These are phyloP conservation scores for Kwoniella dejecticola DNA, from an alignment of 768 basidiomycete species.

Conservation along the genomic window DNA sequence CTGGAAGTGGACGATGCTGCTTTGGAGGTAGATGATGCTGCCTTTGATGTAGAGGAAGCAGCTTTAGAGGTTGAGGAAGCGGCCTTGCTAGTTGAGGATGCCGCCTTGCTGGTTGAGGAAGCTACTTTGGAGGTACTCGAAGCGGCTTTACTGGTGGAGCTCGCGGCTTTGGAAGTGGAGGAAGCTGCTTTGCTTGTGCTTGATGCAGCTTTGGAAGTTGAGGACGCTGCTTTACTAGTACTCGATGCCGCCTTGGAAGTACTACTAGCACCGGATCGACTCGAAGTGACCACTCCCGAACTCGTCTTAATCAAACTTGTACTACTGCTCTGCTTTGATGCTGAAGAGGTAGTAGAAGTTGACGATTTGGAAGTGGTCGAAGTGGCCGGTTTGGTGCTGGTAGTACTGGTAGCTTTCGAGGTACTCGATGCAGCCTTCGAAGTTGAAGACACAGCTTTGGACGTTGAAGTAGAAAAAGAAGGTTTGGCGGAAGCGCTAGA, in stretches of 20 bases:
- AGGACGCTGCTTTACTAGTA: slow-evolving; percentile 2
- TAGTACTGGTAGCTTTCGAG: background rate
- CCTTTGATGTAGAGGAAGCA: slow-evolving; percentile 1
- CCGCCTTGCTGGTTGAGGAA: background rate
- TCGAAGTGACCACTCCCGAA: slow-evolving; percentile 12
- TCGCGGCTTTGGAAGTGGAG: background rate
- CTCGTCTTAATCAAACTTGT: slow-evolving; percentile 7
- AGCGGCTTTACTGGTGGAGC: background rate
- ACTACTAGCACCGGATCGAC: background rate
- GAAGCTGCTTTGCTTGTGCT: slow-evolving; percentile 2
- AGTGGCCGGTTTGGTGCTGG: background rate
- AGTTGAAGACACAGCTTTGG: no score
- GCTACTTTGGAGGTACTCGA: slow-evolving; percentile 1
- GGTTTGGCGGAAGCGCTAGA: slow-evolving; percentile 11
- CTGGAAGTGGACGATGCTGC: background rate
- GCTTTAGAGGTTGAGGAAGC: background rate
- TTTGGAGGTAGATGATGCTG: slow-evolving; percentile 1
- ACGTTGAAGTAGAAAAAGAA: no score
- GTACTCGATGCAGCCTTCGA: slow-evolving; percentile 17
- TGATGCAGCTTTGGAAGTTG: slow-evolving; percentile 12
- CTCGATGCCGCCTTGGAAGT: slow-evolving; percentile 1
- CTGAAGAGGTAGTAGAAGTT: slow-evolving; percentile 6
- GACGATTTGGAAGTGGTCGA: slow-evolving; percentile 11
- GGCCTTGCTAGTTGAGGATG: slow-evolving; percentile 1
- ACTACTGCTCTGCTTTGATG: background rate